phyloP scores from a whole-genome alignment of 768 basidiomycete species.

The Nidularia pulvinata region DNA sequence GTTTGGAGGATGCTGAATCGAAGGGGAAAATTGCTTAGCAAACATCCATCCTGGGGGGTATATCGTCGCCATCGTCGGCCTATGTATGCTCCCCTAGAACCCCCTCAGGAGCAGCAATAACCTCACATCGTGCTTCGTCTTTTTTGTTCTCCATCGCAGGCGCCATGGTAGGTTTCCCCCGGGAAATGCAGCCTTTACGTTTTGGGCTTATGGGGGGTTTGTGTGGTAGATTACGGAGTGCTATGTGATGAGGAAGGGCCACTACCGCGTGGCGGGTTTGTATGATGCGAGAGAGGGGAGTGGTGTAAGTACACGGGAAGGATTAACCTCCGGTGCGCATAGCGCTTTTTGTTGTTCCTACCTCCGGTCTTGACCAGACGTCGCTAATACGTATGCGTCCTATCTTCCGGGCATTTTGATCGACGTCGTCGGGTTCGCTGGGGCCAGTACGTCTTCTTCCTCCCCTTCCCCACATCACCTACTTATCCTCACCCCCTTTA shows the following conservation, averaged over 20 bases:
- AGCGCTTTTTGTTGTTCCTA: too few relatives aligned
- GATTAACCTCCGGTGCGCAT: slow-evolving; percentile 64
- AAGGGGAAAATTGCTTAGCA: too few relatives aligned
- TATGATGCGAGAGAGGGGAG: slow-evolving; percentile 57
- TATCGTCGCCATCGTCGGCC: slow-evolving; percentile 75
- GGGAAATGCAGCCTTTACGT: too few relatives aligned
- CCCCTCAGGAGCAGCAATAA: slow-evolving; percentile 69
- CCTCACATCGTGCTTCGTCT: slow-evolving; percentile 82
- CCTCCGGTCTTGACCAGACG: too few relatives aligned
- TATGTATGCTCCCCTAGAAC: slow-evolving; percentile 80
- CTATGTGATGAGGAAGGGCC: slow-evolving; percentile 70
- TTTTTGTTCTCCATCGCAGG: slow-evolving; percentile 82
- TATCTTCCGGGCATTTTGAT: slow-evolving; percentile 78
- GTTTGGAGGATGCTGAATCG: too few relatives aligned
- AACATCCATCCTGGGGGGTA: slow-evolving; percentile 88
- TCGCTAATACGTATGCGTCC: slow-evolving; percentile 65
- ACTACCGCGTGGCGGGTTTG: slow-evolving; percentile 68
- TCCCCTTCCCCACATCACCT: not conserved
- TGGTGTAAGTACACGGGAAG: slow-evolving; percentile 82
- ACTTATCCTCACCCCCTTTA: not conserved
- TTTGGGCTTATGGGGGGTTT: too few relatives aligned
- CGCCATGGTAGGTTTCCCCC: too few relatives aligned
- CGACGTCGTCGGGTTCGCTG: slow-evolving; percentile 82
- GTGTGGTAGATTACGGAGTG: slow-evolving; percentile 85
- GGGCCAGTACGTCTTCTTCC: slow-evolving; percentile 65